Conservation (phyloP, 179 eudicot species). For the Vitellaria paradoxa region DNA sequence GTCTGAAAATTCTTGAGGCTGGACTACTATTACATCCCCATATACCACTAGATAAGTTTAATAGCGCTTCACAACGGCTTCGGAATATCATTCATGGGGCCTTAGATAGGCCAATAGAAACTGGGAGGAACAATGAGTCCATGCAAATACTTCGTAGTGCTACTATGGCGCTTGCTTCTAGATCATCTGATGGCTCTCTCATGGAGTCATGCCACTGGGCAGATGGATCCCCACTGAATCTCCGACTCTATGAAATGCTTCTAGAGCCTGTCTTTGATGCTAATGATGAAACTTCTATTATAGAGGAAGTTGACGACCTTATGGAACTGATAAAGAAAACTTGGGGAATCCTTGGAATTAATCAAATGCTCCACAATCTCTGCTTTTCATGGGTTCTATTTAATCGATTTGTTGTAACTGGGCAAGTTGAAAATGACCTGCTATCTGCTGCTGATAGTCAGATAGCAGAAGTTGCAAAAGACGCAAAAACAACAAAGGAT, state of each 20-base stretch:
- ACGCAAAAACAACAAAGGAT: slow-evolving; percentile 87
- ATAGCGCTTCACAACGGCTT: slow-evolving; percentile 64
- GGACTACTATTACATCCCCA: slow-evolving; percentile 88
- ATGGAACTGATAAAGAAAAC: slow-evolving; percentile 96
- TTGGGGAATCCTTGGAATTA: slow-evolving; percentile 85
- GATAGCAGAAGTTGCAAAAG: slow-evolving; percentile 91
- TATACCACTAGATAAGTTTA: slow-evolving; percentile 71
- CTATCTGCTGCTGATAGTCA: slow-evolving; percentile 85
- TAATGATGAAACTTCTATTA: slow-evolving; percentile 66
- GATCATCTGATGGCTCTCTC: slow-evolving; percentile 67
- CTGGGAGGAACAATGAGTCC: slow-evolving; percentile 83
- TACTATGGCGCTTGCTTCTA: slow-evolving; percentile 76
- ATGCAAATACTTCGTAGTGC: slow-evolving; percentile 91
- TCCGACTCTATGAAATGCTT: slow-evolving; percentile 80
- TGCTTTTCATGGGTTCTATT: slow-evolving; percentile 94
- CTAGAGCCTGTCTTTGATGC: slow-evolving; percentile 84
- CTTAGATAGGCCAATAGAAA: slow-evolving; percentile 82
- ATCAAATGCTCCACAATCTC: slow-evolving; percentile 86
- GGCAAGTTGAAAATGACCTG: slow-evolving; percentile 83
- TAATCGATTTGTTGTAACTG: slow-evolving; percentile 83
- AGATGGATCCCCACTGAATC: slow-evolving; percentile 86
- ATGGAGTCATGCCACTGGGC: slow-evolving; percentile 91
- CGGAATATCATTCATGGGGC: slow-evolving; percentile 72
- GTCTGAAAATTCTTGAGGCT: slow-evolving; percentile 85
- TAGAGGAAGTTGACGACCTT: slow-evolving; percentile 91